These are phyloP conservation scores for Aspergillus pseudotamarii DNA, from an alignment of 2,329 filamentous ascomycete species.

Conservation along the genomic window DNA sequence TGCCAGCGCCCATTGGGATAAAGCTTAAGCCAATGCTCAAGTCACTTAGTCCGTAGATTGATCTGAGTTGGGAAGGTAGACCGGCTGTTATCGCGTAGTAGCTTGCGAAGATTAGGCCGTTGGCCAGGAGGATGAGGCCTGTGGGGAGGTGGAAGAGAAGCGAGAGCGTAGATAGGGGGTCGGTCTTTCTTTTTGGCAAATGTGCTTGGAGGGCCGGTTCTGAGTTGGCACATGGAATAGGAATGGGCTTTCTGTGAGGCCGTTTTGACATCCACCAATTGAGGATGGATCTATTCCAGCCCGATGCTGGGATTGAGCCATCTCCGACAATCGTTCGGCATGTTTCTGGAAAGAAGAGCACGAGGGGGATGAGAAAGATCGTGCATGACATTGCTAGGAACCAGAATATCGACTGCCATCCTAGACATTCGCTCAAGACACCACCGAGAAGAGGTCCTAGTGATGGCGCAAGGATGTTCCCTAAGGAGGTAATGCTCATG, in stretches of 20 bases:
- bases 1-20: background rate
- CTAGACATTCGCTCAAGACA: slow-evolving; percentile 63
- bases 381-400: slow-evolving; percentile 60
- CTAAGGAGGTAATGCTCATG: slow-evolving; percentile 40
- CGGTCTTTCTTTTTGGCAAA: slow-evolving; percentile 20
- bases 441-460: slow-evolving; percentile 64
- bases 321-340: slow-evolving; percentile 44
- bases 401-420: slow-evolving; percentile 68
- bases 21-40: background rate
- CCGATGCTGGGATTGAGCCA: slow-evolving; percentile 34
- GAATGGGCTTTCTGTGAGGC: slow-evolving; percentile 5
- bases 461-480: slow-evolving; percentile 47
- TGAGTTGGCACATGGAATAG: background rate
- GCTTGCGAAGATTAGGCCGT: slow-evolving; percentile 49
- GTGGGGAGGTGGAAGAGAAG: slow-evolving; percentile 43
- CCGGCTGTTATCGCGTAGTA: slow-evolving; percentile 51
- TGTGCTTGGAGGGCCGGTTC: background rate
- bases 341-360: slow-evolving; percentile 59
- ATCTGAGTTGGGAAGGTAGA: background rate
- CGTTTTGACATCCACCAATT: slow-evolving; percentile 18
- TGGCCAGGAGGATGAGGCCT: slow-evolving; percentile 40
- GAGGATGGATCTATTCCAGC: slow-evolving; percentile 25
- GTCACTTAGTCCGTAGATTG: background rate
- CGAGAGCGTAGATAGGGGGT: slow-evolving; percentile 40
- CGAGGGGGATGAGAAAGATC: slow-evolving; percentile 57